Evolutionary conservation across 2,329 filamentous ascomycete genomes (phyloP), one percentile per base, ranked within the genome.

Genomic region (Talaromyces sp.): DNA sequence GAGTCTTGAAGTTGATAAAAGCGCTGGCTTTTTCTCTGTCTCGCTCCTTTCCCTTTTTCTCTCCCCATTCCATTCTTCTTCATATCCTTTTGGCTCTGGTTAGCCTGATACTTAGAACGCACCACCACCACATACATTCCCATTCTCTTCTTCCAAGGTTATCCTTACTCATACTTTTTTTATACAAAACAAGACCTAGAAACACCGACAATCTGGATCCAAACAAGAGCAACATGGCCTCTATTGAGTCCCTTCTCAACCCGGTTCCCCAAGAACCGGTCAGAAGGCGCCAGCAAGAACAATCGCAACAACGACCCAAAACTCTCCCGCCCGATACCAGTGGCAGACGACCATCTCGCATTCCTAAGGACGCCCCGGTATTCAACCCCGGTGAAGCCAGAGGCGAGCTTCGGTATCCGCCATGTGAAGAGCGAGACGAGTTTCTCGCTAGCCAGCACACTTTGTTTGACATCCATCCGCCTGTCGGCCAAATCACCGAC

Each of bases 341-440:
- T 9, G 31, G 36, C 3, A 23, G 7, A 23, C 16, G 18, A 40
- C 23, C 14, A 34, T 9, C 61, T 10, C 91, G 88, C 76, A 79
- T 88, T 69, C 78, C 83, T 62, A 91, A 90, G 72, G 86, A 90
- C 68, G 83, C 82, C 31, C 82, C 85, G 0, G 76, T 88, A 7
- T 87, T 89, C 71, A 80, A 81, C 31, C 86, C 85, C 68, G 85
- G 84, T 54, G 82, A 83, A 62, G 79, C 85, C 34, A 86, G 87
- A 65, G 91, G 89, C 3, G 78, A 83, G 31, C 81, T 96, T 67
- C 88, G 89, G 71, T 96, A 89, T 70, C 84, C 83, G 18, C 91
- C 93, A 0, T 88, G 86, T 70, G 91, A 96, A 70, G 50, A 52
- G 54, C 75, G 89, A 34, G 84, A 89, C 65, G 80, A 83, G 28